phyloP scores from a whole-genome alignment of 192 early-diverging fungal genomes.

The Endogone sp. region DNA sequence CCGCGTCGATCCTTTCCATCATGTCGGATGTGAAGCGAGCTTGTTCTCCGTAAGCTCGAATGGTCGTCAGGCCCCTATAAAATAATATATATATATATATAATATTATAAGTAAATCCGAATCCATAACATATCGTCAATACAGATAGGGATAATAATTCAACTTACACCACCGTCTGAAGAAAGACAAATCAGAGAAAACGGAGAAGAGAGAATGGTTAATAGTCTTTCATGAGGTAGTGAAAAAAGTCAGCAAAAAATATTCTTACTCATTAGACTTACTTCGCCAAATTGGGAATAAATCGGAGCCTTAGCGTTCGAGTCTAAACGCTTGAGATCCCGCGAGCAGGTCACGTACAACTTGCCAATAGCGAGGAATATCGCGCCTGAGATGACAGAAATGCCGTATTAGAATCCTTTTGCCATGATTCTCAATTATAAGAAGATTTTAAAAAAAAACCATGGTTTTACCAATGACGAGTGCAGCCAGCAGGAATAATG shows the following conservation, averaged over 20 bases:
- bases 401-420: background rate
- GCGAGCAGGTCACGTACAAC: constrained; percentile 68
- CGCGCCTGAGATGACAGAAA: constrained; percentile 7
- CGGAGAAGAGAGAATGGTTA: constrained; percentile 39
- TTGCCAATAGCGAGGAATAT: constrained; percentile 21
- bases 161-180: constrained; percentile 61
- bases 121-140: no score
- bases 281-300: constrained; percentile 65
- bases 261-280: background rate
- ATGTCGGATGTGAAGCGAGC: constrained; percentile 62
- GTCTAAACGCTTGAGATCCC: constrained; percentile 91
- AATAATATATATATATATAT: no score
- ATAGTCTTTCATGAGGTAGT: background rate
- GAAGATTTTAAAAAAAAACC: background rate
- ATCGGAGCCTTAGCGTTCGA: constrained; percentile 68
- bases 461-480: constrained; percentile 23
- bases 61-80: constrained; percentile 68
- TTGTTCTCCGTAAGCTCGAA: constrained; percentile 75
- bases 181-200: constrained; percentile 23
- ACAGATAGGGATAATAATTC: background rate
- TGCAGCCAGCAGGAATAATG: constrained; percentile 56
- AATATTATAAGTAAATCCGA: no score
- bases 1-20: constrained; percentile 54
- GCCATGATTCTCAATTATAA: background rate
- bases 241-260: no score